Evolutionary conservation across 2,329 filamentous ascomycete genomes (phyloP).

Genomic region (Penicillium palitans): DNA sequence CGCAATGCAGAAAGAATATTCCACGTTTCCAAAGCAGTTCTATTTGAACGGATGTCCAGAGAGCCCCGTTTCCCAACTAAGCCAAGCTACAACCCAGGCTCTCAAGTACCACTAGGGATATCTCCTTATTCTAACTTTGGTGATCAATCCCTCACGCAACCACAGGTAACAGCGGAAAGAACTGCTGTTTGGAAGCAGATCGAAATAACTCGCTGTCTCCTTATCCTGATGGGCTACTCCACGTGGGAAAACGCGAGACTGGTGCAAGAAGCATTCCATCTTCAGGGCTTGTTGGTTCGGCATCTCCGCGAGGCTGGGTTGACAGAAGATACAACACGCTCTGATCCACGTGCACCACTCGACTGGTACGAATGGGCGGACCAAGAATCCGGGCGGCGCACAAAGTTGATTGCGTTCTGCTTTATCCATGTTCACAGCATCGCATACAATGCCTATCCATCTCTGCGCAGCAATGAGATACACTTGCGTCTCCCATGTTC

Average conservation of each 20-base stretch:
- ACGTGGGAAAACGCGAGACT: conserved; percentile 36
- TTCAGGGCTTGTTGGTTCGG: conserved; percentile 34
- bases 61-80: conserved; percentile 21
- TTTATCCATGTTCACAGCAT: conserved; percentile 43
- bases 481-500: conserved; percentile 41
- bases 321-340: conserved; percentile 26
- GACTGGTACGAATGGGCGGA: conserved; percentile 42
- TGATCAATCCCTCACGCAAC: conserved; percentile 12
- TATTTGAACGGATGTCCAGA: conserved; percentile 58
- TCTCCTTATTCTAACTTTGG: conserved; percentile 18
- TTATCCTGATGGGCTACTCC: conserved; percentile 35
- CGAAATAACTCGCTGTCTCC: conserved; percentile 34
- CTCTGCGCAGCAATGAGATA: conserved; percentile 40
- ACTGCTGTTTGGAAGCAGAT: conserved; percentile 25
- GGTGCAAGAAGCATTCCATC: conserved; percentile 35
- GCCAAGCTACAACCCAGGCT: conserved; percentile 13
- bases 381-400: conserved; percentile 38
- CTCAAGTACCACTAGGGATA: conserved; percentile 20
- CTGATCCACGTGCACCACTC: conserved; percentile 25
- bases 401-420: conserved; percentile 41
- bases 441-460: conserved; percentile 42
- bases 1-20: conserved; percentile 40
- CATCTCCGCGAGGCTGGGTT: conserved; percentile 33
- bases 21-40: conserved; percentile 61
- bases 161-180: conserved; percentile 15